Base-by-base conservation (phyloP, 1,139 yeast genomes). In the Diutina rugosa region DNA sequence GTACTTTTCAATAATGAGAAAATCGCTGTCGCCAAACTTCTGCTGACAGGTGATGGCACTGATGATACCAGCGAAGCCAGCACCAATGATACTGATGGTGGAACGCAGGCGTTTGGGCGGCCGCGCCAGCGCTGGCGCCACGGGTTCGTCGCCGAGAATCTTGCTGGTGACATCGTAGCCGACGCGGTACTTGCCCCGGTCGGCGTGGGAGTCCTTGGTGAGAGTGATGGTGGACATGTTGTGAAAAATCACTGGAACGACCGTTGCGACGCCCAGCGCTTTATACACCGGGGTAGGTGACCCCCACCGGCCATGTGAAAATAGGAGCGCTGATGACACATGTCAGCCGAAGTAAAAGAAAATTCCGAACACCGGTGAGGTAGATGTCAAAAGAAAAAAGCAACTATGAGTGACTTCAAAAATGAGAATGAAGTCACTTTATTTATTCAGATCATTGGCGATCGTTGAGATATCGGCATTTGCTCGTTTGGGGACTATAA, bases 51-150 rank as follows among this genome's bases (percentile, higher is more conserved):
- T 68, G 53, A 74, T 59, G 1, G 74, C 72, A 14, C 69, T 59
- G 29, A 69, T 71, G 58, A 78, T 65, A 6, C 82, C 82, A 12
- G 70, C 75, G 59, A 79, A 78, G 0, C 83, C 83, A 8, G 73
- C 80, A 2, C 83, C 83, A 47, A 79, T 64, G 30, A 78, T 72
- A n/a, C 74, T 66, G 3, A 77, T 68, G 30, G 67, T 66, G 14
- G 77, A 72, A 3, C 56, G 55, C 28, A 71, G 57, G 30, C 64
- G 60, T 21, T 64, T 59, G 1, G 65, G 62, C 2, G 77, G 69
- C 18, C 67, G 59, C 12, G n/a, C 7, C 12, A 63, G 61, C 55
- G 67, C 61, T 16, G 60, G 57, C n/a, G 41, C 21, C 4, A 56
- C 48, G 4, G 64, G 62, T 6, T 62, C 47, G 2, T 57, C 56